Conservation (phyloP, 306 rosid genomes). For the Begonia peltatifolia region DNA sequence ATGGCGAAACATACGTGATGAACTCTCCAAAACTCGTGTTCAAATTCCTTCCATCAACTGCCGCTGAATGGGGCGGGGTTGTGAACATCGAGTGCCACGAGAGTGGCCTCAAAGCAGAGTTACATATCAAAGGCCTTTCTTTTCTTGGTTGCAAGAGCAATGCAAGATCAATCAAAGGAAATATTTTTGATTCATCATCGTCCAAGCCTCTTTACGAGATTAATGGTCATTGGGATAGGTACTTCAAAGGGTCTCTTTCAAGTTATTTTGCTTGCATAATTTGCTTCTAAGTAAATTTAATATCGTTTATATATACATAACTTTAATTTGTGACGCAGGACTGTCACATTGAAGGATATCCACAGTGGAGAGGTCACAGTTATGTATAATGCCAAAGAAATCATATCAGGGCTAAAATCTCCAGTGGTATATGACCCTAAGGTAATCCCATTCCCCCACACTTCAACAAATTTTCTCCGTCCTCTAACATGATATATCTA, state of each 20-base stretch:
- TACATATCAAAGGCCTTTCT: not conserved
- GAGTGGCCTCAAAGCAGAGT: not conserved
- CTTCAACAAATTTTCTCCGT: not conserved
- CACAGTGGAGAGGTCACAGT: constrained; percentile 30
- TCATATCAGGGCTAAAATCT: constrained; percentile 47
- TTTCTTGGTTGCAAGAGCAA: not conserved
- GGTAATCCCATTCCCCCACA: constrained; percentile 23
- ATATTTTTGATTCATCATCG: constrained; percentile 6
- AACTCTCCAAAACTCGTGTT: constrained; percentile 34
- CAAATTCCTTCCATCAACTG: not conserved
- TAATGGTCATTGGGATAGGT: constrained; percentile 91
- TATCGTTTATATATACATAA: too few species aligned
- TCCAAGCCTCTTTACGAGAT: constrained; percentile 51
- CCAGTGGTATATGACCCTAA: constrained; percentile 34
- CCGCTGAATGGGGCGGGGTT: not conserved
- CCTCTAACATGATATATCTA: not conserved
- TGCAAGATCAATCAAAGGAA: not conserved
- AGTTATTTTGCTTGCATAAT: not conserved
- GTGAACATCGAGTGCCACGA: not conserved
- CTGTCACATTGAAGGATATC: constrained; percentile 36
- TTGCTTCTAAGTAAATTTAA: too few species aligned
- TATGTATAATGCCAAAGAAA: constrained; percentile 63
- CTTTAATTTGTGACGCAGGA: constrained; percentile 21
- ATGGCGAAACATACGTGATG: constrained; percentile 74
- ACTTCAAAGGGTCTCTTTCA: not conserved